Conservation (phyloP, 148 eudicot genomes). For the Vaccinium corymbosum region DNA sequence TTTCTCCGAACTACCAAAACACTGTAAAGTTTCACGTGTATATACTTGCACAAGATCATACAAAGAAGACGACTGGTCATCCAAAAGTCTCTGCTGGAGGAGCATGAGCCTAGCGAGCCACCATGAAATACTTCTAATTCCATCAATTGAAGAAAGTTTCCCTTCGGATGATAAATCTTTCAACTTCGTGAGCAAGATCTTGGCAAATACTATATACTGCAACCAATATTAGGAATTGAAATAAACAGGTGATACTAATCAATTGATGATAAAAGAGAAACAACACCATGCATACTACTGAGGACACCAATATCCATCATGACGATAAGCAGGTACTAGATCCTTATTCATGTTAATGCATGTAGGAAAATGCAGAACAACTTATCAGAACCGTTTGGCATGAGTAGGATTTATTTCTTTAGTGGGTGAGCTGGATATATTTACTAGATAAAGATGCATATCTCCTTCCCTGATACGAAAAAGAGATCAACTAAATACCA, state of each 20-base stretch:
- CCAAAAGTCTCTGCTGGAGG: constrained; percentile 74
- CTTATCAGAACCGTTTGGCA: not conserved
- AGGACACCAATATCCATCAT: not conserved
- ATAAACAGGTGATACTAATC: not conserved
- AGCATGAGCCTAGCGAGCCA: constrained; percentile 76
- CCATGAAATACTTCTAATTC: constrained; percentile 66
- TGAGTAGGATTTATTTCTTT: not conserved
- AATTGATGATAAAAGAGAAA: constrained; percentile 1
- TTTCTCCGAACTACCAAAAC: constrained; percentile 54
- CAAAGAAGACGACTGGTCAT: constrained; percentile 67
- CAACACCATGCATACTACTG: not conserved
- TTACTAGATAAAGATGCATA: not conserved
- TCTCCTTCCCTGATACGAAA: not conserved
- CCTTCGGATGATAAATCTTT: constrained; percentile 55
- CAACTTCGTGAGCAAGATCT: constrained; percentile 59
- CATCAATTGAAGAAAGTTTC: constrained; percentile 28
- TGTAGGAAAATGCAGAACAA: not conserved
- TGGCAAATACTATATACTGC: constrained; percentile 79
- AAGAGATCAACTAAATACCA: not conserved
- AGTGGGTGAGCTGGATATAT: not conserved
- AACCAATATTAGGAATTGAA: constrained; percentile 9
- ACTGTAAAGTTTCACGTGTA: constrained; percentile 43
- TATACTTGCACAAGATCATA: constrained; percentile 75
- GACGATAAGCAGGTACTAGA: not conserved
- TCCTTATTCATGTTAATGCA: not conserved